Evolutionary conservation across 106 monocot species (phyloP), one percentile per base, ranked within the genome.

Genomic region (Allium fistulosum): DNA sequence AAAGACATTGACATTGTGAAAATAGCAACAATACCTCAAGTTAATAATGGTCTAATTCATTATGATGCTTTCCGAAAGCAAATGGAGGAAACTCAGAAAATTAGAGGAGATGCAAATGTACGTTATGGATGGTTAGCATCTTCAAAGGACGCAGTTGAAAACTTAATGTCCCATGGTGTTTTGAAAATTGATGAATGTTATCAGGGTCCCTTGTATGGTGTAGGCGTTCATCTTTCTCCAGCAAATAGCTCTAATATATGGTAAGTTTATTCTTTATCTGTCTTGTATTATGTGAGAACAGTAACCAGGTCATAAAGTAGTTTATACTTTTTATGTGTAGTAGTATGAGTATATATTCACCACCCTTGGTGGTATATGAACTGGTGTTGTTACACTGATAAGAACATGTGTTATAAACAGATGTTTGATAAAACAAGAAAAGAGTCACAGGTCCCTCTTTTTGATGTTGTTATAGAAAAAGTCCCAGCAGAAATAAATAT

Each of bases 121-220:
- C 78, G 83, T 48, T 93, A 90, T 83, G 99, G 87, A 26, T 99
- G 99, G 93, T 69, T 93, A 63, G 59, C 93, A 76, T 83, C 80
- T 67, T 78, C 84, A 17, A 90, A 73, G 63, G 78, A 69, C 69
- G 75, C 69, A 62, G 78, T 83, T 28, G 80, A 87, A 59, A 79
- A 77, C 9, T 58, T 92, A 17, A 89, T 93, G 85, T 45, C 73
- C 22, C 58, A 48, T n/a, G 90, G 87, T 1, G 49, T 79, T 59
- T 74, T 76, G 57, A 81, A 68, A 57, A 46, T 80, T 70, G 66
- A 70, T 64, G 79, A 68, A 52, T 77, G 81, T 49, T 13, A 47
- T 7, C 66, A 63, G 15, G 72, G 51, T 14, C 65, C 60, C 60
- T 47, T 15, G 4, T 72, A 69, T 78, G 83, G 93, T 14, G 58